Base-by-base conservation (phyloP, 1,139 yeast species). In the Maudiozyma humilis region DNA sequence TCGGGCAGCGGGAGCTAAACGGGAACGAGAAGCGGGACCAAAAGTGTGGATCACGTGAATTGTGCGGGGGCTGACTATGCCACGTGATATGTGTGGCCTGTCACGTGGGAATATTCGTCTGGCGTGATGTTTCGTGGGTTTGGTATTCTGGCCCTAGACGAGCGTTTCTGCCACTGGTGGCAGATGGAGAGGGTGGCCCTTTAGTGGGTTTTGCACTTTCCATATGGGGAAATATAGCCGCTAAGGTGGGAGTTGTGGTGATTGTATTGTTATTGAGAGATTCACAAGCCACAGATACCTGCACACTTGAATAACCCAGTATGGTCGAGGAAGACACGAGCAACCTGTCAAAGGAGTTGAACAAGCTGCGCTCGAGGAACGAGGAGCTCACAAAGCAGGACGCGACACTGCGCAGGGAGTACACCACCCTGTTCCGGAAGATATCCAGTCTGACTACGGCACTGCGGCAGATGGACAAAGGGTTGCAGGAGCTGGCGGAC, bases 361-460 rank as follows among this genome's bases (percentile, higher is more conserved):
- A 46, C 6, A 54, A 52, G 36, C 37, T 53, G 19, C 18, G 49
- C 5, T 51, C 62, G 7, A 52, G 62, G 38, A 51, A 59, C 34
- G 65, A 62, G 23, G 65, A 62, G 42, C 44, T 60, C 40, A 39
- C 44, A 2, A 60, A 59, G 45, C 65, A 62, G 38, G 59, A 59
- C 32, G 44, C 48, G 3, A 54, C 61, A 15, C 44, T 60, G 23
- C 50, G 49, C 43, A 57, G 55, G 40, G 64, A 59, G 35, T 60
- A 57, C 30, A 59, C 64, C 4, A 59, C 63, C 1, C 42, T 62
- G 23, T 48, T 59, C 32, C 52, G 65, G 38, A 62, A 62, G 44
- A 47, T 55, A n/a, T 54, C 60, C 3, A 58, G 63, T 44, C 39
- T 61, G 4, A 44, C 49, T n/a, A 36, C 54, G 7, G 55, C 58